Base-by-base conservation (phyloP, 345 rosid species). In the Salix brachista region DNA sequence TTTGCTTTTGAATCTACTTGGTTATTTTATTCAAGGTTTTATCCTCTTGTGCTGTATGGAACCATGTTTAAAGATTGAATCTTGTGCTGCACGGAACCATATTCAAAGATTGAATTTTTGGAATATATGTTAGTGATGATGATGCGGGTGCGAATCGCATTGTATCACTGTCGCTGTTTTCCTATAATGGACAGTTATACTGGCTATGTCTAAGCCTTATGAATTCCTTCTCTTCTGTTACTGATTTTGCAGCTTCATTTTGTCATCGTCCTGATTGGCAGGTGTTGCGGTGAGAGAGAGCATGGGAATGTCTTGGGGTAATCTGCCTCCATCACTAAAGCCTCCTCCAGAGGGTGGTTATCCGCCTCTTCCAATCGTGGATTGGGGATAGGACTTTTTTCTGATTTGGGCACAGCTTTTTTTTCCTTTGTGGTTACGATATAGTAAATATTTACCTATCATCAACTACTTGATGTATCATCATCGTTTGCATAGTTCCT, bases 311-410 rank as follows among this genome's bases (percentile, higher is more conserved):
- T 76, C 91, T 25, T 96, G 92, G 97, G 89, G 89, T 17, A 87
- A 91, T 84, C 88, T 96, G 76, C 98, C 98, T 21, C 98, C 92
- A 25, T 96, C 98, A 5, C 84, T 96, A 75, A 84, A 83, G 87
- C 99, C 98, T 75, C 94, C 96, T 65, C 93, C 98, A 0, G 94
- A 91, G 70, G 85, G 89, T 32, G 96, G 93, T 79, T 93, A 91
- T 79, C 91, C 76, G 1, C 82, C 81, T 37, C 87, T 83, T 83
- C 94, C 94, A 21, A 83, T 80, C 18, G 70, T 88, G 50, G 98
- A 91, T 76, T 95, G 98, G 99, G 98, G 99, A 80, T 95, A 87
- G 71, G 65, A 39, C 56, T 26, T 65, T 65, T 25, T 18, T 4
- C n/a, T 39, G 65, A 52, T 67, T 10, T 41, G 10, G 18, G 28